Conservation (phyloP, 768 basidiomycete genomes). For the Boletus rubroflammeus region DNA sequence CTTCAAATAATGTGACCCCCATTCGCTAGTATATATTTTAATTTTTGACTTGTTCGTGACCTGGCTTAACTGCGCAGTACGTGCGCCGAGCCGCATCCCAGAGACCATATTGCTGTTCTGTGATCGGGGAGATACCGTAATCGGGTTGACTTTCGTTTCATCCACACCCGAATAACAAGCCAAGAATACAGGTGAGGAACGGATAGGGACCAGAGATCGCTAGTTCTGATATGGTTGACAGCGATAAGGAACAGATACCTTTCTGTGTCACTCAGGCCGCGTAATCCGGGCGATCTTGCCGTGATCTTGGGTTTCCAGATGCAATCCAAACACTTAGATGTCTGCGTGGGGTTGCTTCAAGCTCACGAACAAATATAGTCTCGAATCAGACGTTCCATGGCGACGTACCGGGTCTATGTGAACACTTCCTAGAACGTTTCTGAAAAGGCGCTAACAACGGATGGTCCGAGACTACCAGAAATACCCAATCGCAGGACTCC, state of each 20-base stretch:
- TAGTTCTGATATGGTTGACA: neutral
- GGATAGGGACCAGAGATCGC: neutral
- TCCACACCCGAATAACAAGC: neutral
- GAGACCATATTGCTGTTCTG: no score
- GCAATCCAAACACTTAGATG: neutral
- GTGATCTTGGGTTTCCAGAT: neutral
- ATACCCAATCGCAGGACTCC: neutral
- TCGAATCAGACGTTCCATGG: neutral
- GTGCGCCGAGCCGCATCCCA: neutral
- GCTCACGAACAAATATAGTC: neutral
- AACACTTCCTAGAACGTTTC: neutral
- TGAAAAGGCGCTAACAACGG: neutral
- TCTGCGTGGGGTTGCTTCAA: neutral
- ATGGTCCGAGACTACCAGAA: neutral
- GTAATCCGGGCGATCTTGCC: neutral
- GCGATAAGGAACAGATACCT: no score
- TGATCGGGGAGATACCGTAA: no score
- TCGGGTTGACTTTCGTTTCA: neutral
- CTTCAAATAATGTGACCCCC: no score
- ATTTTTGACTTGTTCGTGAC: neutral
- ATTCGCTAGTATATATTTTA: no score
- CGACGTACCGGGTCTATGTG: no score
- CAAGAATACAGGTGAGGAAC: neutral
- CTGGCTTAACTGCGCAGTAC: neutral
- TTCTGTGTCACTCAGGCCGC: neutral